phyloP scores from a whole-genome alignment of 1,284 basidiomycete genomes.

The Tilletiopsis washingtonensis region DNA sequence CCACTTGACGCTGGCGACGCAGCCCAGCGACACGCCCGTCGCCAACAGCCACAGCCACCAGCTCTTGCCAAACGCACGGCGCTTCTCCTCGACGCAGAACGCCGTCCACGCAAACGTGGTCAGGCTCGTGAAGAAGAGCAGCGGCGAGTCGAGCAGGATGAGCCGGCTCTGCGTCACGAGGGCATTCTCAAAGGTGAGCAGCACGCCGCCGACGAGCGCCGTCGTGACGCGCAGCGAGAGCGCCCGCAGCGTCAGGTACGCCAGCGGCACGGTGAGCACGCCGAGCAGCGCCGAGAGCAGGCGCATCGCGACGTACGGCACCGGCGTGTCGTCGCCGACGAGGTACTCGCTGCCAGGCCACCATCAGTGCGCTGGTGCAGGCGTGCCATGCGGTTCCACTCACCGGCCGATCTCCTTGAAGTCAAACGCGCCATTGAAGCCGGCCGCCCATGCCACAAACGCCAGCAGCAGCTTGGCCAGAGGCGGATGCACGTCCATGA shows the following conservation, averaged over 20 bases:
- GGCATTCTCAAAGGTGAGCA: slow-evolving; percentile 94
- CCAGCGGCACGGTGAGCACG: slow-evolving; percentile 70
- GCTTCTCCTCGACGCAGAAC: slow-evolving; percentile 82
- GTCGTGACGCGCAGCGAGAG: slow-evolving; percentile 77
- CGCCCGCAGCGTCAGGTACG: slow-evolving; percentile 86
- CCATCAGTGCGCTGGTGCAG: too few species aligned
- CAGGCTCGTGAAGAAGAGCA: slow-evolving; percentile 94
- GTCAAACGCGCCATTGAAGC: slow-evolving; percentile 90
- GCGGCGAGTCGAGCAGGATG: slow-evolving; percentile 92
- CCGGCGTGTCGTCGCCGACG: slow-evolving; percentile 49
- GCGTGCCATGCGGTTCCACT: too few species aligned
- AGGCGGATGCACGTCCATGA: slow-evolving; percentile 94
- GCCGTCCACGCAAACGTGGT: slow-evolving; percentile 77
- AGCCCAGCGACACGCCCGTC: slow-evolving; percentile 80
- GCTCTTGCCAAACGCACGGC: slow-evolving; percentile 61
- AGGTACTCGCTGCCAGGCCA: slow-evolving; percentile 33
- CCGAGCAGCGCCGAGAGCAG: slow-evolving; percentile 83
- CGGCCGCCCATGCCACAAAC: slow-evolving; percentile 73
- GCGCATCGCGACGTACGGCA: slow-evolving; percentile 95
- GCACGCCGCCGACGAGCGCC: slow-evolving; percentile 76
- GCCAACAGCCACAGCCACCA: slow-evolving; percentile 95
- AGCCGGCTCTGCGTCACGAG: slow-evolving; percentile 89
- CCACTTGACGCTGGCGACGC: slow-evolving; percentile 93
- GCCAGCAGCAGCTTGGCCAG: slow-evolving; percentile 93
- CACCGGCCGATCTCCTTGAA: slow-evolving; percentile 95